Evolutionary conservation across 495 filamentous ascomycete species (phyloP), one percentile per base, ranked within the genome.

Genomic region (Lentithecium fluviatile): DNA sequence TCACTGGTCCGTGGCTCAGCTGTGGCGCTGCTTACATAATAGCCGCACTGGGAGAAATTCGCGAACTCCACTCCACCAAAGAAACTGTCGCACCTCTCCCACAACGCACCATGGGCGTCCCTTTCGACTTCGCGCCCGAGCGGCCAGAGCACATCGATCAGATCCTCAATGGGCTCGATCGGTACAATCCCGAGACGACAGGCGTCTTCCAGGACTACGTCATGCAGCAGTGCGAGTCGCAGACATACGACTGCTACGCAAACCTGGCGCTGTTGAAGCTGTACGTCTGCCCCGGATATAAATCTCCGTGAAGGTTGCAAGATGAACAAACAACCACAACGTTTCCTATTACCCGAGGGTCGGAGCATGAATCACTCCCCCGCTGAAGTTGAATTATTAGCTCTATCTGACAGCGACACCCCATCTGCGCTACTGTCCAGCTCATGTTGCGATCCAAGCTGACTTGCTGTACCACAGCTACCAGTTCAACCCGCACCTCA

Each of bases 401-500:
- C 76, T 82, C 77, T 85, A 83, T 84, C 84, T 88, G 84, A 88
- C 73, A 46, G 37, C 49, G 49, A 49, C 32, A 21, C 15, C 29
- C 21, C 6, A n/a, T 46, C 19, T 23, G 21, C 23, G 21, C 50
- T 13, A 37, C 58, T 58, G 26, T 51, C 32, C 56, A 29, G 51
- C 42, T 26, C 40, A 23, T 45, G 25, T 6, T 40, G 24, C 29
- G 29, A 32, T 32, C 29, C 46, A 15, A 37, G 50, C 24, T 52
- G 24, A 56, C 24, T 32, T 45, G 4, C 43, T 50, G 25, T 8
- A 67, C 63, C 53, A 56, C 68, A 98, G 95, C 59, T 99, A 97
- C 85, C 95, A 99, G 80, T 96, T 99, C 82, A 99, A 99, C 83
- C 93, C 94, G 20, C 91, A 97, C 83, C 91, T 96, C 67, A 85